Percentiles rank a stretch among this genome's conserved stretches.
Evolutionary conservation across 208 protist species (phyloP).

Genomic region (Trypanosoma grayi): DNA sequence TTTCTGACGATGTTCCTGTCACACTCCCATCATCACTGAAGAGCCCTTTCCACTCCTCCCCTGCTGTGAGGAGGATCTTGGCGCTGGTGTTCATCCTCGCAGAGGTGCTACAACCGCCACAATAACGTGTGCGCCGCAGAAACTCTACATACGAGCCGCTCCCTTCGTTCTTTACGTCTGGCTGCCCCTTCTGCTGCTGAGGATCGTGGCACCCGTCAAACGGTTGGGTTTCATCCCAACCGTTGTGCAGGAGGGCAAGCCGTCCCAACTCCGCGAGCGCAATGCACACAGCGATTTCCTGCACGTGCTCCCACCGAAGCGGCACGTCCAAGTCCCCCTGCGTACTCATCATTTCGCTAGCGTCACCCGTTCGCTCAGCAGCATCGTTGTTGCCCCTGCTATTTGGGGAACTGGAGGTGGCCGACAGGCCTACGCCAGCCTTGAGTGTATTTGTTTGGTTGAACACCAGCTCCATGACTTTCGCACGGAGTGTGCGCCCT

Average conservation of each 20-base stretch:
- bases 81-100: constrained; percentile 13
- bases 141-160: neutral
- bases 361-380: neutral
- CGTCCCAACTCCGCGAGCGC: constrained; percentile 8
- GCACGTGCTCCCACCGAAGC: neutral
- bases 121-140: neutral
- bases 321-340: constrained; percentile 1
- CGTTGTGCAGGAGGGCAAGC: neutral
- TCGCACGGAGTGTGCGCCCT: neutral
- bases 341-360: neutral
- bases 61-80: constrained; percentile 3
- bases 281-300: constrained; percentile 21
- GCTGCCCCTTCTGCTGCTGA: neutral
- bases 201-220: neutral
- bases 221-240: neutral
- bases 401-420: neutral
- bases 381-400: neutral
- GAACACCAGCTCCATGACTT: neutral
- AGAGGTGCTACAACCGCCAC: neutral
- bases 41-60: constrained; percentile 3
- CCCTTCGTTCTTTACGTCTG: neutral
- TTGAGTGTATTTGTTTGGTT: neutral
- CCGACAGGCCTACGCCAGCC: neutral
- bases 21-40: neutral
- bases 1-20: too few species aligned